Conservation (phyloP, 805 yeast genomes). For the Teunomyces atbi region DNA sequence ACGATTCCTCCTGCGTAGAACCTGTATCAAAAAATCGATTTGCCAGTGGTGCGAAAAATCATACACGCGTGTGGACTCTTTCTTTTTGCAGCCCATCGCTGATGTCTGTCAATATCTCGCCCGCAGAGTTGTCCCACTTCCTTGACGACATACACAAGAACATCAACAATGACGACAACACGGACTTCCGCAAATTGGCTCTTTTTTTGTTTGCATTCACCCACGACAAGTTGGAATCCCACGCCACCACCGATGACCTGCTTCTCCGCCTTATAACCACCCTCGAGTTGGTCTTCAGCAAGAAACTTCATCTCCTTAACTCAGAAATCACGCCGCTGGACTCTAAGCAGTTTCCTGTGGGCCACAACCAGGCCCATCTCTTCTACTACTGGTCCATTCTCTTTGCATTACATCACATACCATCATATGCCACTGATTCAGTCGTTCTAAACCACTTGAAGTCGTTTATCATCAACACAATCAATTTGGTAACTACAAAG, state of each 20-base stretch:
- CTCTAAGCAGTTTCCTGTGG: slow-evolving; percentile 5
- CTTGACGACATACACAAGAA: slow-evolving; percentile 34
- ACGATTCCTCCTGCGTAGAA: slow-evolving; percentile 1
- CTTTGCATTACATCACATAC: slow-evolving; percentile 26
- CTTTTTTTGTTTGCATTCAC: slow-evolving; percentile 35
- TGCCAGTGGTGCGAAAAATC: not conserved
- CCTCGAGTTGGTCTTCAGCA: slow-evolving; percentile 34
- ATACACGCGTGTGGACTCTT: not conserved
- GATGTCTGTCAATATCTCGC: slow-evolving; percentile 13
- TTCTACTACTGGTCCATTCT: slow-evolving; percentile 32
- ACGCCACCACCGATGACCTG: slow-evolving; percentile 12
- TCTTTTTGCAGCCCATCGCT: not conserved
- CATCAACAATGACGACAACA: slow-evolving; percentile 26
- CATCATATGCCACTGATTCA: slow-evolving; percentile 12
- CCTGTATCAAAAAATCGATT: too few relatives aligned
- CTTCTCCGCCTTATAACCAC: slow-evolving; percentile 24
- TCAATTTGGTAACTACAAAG: slow-evolving; percentile 28
- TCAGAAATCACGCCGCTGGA: slow-evolving; percentile 17
- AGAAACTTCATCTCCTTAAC: slow-evolving; percentile 26
- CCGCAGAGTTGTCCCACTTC: slow-evolving; percentile 29
- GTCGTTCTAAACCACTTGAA: slow-evolving; percentile 23
- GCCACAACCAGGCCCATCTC: slow-evolving; percentile 2
- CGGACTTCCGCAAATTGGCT: slow-evolving; percentile 36
- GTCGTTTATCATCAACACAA: slow-evolving; percentile 31
- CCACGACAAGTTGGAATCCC: slow-evolving; percentile 18